phyloP scores from a whole-genome alignment of 805 yeast genomes.

The Grigorovia yakushimaensis region DNA sequence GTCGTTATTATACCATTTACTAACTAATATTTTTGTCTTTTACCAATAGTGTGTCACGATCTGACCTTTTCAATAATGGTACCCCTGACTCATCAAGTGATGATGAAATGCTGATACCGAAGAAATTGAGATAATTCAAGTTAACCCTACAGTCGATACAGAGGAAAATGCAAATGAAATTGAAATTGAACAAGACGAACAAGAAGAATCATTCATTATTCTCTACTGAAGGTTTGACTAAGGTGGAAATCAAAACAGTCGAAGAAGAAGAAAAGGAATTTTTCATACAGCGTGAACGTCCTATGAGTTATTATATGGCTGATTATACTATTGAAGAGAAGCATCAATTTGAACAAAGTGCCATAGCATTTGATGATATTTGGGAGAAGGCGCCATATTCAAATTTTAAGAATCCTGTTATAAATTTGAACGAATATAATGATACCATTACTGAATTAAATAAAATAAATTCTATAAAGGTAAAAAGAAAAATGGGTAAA shows the following conservation, averaged over 20 bases:
- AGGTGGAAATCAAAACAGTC: slow-evolving; percentile 19
- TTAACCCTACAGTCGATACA: slow-evolving; percentile 1
- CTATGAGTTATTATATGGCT: slow-evolving; percentile 18
- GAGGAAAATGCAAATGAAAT: slow-evolving; percentile 2
- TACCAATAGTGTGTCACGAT: slow-evolving; percentile 4
- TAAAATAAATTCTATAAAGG: slow-evolving; percentile 8
- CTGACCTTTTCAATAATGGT: slow-evolving; percentile 1
- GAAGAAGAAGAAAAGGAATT: slow-evolving; percentile 14
- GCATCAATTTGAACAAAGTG: slow-evolving; percentile 10
- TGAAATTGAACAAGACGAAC: slow-evolving; percentile 6
- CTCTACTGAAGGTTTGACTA: slow-evolving; percentile 19
- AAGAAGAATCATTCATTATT: slow-evolving; percentile 20
- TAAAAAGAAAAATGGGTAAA: slow-evolving; percentile 24
- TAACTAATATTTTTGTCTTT: slow-evolving; percentile 7
- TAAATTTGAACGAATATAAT: slow-evolving; percentile 14
- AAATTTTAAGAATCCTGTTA: slow-evolving; percentile 10
- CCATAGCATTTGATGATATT: slow-evolving; percentile 13
- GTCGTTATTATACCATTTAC: too few species aligned
- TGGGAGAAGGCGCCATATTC: slow-evolving; percentile 2
- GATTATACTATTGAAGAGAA: slow-evolving; percentile 9
- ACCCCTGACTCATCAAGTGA: slow-evolving; percentile 4
- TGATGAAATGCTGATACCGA: slow-evolving; percentile 19
- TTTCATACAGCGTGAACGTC: slow-evolving; percentile 15
- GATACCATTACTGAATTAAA: slow-evolving; percentile 7
- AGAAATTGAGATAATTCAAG: slow-evolving; percentile 21